phyloP scores from a whole-genome alignment of 768 basidiomycete genomes.

The Rhizopogon sp. region DNA sequence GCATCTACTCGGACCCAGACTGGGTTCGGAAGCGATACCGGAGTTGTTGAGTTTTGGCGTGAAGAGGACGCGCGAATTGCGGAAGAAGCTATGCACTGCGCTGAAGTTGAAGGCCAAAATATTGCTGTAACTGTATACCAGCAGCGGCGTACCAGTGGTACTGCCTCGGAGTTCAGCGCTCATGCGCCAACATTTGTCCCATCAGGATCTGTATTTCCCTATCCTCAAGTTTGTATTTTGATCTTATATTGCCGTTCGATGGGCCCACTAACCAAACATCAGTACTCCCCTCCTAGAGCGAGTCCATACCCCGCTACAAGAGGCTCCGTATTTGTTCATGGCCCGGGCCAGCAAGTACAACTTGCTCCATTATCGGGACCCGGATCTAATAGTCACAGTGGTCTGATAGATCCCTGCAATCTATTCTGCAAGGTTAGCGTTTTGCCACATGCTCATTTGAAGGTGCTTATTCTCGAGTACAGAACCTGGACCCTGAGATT shows the following conservation, averaged over 20 bases:
- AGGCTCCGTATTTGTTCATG: constrained; percentile 61
- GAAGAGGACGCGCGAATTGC: constrained; percentile 79
- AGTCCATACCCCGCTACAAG: constrained; percentile 42
- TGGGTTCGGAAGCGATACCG: constrained; percentile 73
- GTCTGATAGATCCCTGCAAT: constrained; percentile 87
- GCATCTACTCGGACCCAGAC: constrained; percentile 72
- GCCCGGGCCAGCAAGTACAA: constrained; percentile 89
- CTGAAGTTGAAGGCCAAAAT: constrained; percentile 78
- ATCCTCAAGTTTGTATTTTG: constrained; percentile 50
- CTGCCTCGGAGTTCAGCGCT: constrained; percentile 62
- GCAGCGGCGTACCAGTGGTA: constrained; percentile 51
- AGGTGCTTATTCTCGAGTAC: constrained; percentile 7
- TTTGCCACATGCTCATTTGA: constrained; percentile 6
- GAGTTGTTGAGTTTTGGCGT: constrained; percentile 81
- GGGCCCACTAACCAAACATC: constrained; percentile 3
- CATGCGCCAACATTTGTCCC: constrained; percentile 77
- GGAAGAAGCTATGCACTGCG: constrained; percentile 79
- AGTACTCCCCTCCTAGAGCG: constrained; percentile 69
- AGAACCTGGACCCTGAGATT: constrained; percentile 84
- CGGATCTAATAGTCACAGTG: constrained; percentile 79
- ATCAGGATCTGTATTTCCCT: constrained; percentile 57
- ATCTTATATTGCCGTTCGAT: constrained; percentile 1
- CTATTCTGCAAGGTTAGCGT: constrained; percentile 76
- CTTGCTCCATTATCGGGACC: constrained; percentile 69
- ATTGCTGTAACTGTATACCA: constrained; percentile 81